These are phyloP conservation scores for Hymenoscyphus occultus DNA, from an alignment of 2,329 filamentous ascomycete species.

Conservation along the genomic window DNA sequence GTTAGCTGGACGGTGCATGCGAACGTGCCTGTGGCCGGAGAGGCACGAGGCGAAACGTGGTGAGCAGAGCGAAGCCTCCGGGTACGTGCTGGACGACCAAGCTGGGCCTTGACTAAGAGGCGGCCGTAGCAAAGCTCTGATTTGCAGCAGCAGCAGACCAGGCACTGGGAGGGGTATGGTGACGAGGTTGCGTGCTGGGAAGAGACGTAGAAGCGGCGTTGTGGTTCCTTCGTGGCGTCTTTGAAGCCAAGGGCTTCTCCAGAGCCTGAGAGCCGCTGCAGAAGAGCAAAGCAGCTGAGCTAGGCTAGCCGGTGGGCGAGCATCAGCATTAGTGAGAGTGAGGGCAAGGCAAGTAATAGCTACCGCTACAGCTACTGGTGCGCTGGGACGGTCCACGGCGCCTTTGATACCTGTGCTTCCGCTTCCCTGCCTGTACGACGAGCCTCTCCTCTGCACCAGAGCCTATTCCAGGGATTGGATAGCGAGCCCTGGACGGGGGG, in stretches of 20 bases:
- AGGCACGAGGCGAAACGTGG: conserved; percentile 37
- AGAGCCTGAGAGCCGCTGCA: conserved; percentile 13
- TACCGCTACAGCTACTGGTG: conserved; percentile 24
- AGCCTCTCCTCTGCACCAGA: conserved; percentile 28
- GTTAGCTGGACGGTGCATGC: conserved; percentile 24
- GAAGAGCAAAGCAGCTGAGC: conserved; percentile 21
- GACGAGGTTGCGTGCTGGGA: conserved; percentile 21
- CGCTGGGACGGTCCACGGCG: conserved; percentile 27
- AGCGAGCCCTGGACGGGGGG: conserved; percentile 27
- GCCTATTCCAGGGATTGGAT: conserved; percentile 28
- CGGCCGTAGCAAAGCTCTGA: conserved; percentile 19
- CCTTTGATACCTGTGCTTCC: conserved; percentile 26
- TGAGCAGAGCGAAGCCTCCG: conserved; percentile 25
- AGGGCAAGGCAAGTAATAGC: conserved; percentile 21
- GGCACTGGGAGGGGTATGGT: conserved; percentile 15
- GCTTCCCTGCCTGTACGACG: conserved; percentile 28
- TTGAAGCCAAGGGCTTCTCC: conserved; percentile 15
- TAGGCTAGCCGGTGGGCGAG: conserved; percentile 11
- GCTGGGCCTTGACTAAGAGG: conserved; percentile 14
- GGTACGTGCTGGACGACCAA: conserved; percentile 27
- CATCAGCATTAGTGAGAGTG: conserved; percentile 23
- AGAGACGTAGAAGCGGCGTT: conserved; percentile 17
- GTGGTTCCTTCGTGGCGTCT: conserved; percentile 18
- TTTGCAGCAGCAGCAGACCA: conserved; percentile 20
- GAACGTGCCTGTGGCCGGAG: conserved; percentile 34